Evolutionary conservation across 805 yeast genomes (phyloP), one percentile per base, ranked within the genome.

Genomic region (Myxozyma neglecta): DNA sequence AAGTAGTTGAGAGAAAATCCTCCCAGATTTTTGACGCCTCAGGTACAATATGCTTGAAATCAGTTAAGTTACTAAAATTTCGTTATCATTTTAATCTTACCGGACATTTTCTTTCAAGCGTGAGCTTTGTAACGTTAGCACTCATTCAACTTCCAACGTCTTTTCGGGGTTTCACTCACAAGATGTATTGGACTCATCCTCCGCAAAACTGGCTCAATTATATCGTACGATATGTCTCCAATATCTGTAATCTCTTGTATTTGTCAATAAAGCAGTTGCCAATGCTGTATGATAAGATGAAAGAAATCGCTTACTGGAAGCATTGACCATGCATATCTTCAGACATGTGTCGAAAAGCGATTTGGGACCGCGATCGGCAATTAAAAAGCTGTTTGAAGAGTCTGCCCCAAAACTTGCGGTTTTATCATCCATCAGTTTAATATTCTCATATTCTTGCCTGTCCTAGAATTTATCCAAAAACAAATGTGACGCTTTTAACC

Each of bases 141-240:
- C 29, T 16, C 16, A 20, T 16, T n/a, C 50, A 46, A 8, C 7
- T 34, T 32, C 24, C 35, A 24, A 20, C 14, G 24, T 10, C 6
- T 16, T 8, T 14, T 39, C n/a, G 36, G 9, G 11, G 9, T 0
- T 20, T 14, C 29, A 44, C 62, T 58, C n/a, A 66, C 66, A 50
- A 77, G 70, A 62, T 76, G 79, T 18, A 64, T 68, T 2, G 75
- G 72, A 2, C 70, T 55, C 64, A 75, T 60, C 42, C 68, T 68
- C 39, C 66, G 61, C 37, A 77, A 68, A 11, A 77, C 68, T 0
- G 80, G 80, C 64, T 68, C 67, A 1, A 74, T 71, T n/a, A 76
- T 60, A 13, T 69, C 72, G 59, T 70, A 78, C 3, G 77, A 75
- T 6, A 75, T 67, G 20, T 69, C 72, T n/a, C 80, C 80, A 18